These are phyloP conservation scores for Fusarium sp. DNA, from an alignment of 2,329 filamentous ascomycete genomes.

Conservation along the genomic window DNA sequence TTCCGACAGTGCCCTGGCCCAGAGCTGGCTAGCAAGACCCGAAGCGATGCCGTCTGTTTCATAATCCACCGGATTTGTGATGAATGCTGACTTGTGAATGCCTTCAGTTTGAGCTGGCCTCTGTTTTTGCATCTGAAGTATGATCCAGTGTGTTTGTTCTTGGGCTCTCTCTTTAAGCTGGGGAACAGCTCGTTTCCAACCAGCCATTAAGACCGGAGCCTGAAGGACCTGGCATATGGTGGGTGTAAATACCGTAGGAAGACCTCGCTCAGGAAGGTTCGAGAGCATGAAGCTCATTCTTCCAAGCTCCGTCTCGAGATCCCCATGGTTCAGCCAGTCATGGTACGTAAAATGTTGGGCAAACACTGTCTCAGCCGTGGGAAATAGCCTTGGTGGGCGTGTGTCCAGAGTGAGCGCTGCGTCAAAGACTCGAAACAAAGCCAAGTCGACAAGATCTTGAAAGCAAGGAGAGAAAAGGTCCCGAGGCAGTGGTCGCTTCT, in stretches of 20 bases:
- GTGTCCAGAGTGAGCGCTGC: not conserved
- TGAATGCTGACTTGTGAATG: not conserved
- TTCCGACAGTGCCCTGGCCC: not conserved
- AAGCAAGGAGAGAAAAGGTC: not conserved
- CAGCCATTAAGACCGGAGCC: not conserved
- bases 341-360: not conserved
- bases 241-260: not conserved
- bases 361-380: not conserved
- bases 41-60: not conserved
- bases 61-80: not conserved
- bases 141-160: not conserved
- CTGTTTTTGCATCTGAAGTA: not conserved
- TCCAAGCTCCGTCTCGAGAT: not conserved
- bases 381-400: not conserved
- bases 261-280: not conserved
- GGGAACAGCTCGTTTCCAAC: not conserved
- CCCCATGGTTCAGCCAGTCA: not conserved
- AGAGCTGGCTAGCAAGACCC: not conserved
- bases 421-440: constrained; percentile 1
- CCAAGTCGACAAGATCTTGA: constrained; percentile 1
- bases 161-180: not conserved
- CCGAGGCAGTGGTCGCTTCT: not conserved
- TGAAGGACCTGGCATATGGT: not conserved
- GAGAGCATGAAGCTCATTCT: not conserved
- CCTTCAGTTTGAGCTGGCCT: not conserved